These are phyloP conservation scores for Aspergillus wentii DNA, from an alignment of 495 filamentous ascomycete genomes.

Conservation along the genomic window DNA sequence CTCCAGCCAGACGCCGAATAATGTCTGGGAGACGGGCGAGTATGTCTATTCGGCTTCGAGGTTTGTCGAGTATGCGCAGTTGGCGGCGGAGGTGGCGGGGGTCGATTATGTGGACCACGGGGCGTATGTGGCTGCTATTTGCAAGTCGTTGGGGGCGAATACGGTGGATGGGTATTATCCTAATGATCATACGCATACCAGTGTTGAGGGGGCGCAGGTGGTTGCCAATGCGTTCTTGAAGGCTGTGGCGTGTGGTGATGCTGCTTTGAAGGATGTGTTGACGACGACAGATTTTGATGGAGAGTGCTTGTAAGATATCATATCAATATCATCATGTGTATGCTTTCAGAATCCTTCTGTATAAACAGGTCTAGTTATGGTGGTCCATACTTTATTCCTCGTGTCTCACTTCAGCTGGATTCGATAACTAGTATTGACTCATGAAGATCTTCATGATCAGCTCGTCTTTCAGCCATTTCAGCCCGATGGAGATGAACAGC, in stretches of 20 bases:
- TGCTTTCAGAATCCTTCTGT: too few relatives aligned
- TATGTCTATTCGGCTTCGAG: constrained; percentile 38
- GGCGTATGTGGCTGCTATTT: constrained; percentile 49
- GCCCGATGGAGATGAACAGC: too few relatives aligned
- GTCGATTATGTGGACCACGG: constrained; percentile 60
- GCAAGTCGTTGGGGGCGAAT: constrained; percentile 38
- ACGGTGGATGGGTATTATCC: constrained; percentile 50
- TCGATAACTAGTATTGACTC: too few relatives aligned
- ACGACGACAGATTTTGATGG: constrained; percentile 26
- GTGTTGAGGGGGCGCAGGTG: constrained; percentile 49
- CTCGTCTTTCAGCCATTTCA: too few relatives aligned
- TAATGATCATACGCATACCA: constrained; percentile 63
- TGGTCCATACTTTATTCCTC: too few relatives aligned
- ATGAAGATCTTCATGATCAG: too few relatives aligned
- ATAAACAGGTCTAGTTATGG: too few relatives aligned
- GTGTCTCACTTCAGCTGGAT: too few relatives aligned
- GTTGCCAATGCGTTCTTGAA: constrained; percentile 60
- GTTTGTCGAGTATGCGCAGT: constrained; percentile 54
- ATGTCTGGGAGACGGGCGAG: constrained; percentile 52
- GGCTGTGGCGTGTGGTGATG: constrained; percentile 43
- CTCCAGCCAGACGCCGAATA: constrained; percentile 58
- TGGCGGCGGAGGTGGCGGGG: constrained; percentile 39
- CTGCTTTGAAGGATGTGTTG: constrained; percentile 28
- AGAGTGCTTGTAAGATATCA: constrained; percentile 23
- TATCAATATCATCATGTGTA: too few relatives aligned